These are phyloP conservation scores for Penicillium paradoxum DNA, from an alignment of 495 filamentous ascomycete species.

Conservation along the genomic window DNA sequence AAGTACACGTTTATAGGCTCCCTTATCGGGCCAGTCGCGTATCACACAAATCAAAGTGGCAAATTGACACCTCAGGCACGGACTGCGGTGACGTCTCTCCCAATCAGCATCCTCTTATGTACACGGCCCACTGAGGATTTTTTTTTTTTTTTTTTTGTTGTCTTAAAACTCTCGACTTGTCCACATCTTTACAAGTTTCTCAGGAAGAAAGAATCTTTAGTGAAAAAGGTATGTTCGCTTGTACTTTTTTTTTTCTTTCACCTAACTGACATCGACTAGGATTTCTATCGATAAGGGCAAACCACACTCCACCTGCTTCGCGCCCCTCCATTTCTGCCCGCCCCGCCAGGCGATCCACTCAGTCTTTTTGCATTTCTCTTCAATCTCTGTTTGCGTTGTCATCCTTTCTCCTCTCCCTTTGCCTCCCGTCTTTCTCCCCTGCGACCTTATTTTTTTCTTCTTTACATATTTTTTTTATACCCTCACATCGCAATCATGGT, in stretches of 20 bases:
- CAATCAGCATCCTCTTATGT: constrained; percentile 27
- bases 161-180: background rate
- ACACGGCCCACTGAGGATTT: constrained; percentile 30
- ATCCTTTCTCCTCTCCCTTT: constrained; percentile 12
- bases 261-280: constrained; percentile 9
- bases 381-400: constrained; percentile 26
- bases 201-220: background rate
- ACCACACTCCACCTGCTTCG: constrained; percentile 28
- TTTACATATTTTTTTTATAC: constrained; percentile 9
- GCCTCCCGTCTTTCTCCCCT: background rate
- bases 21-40: constrained; percentile 1
- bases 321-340: constrained; percentile 33
- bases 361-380: constrained; percentile 38
- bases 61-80: constrained; percentile 17
- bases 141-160: constrained; percentile 30
- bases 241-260: constrained; percentile 7
- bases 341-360: constrained; percentile 42
- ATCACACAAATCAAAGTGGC: constrained; percentile 10
- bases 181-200: background rate
- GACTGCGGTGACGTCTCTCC: constrained; percentile 16
- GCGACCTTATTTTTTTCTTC: constrained; percentile 2
- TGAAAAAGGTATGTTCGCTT: background rate
- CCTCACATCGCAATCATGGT: constrained; percentile 47
- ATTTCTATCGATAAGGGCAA: constrained; percentile 43
- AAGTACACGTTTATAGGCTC: too few relatives aligned